Conservation (phyloP, 257 asterid genomes). For the Ophiorrhiza pumila region DNA sequence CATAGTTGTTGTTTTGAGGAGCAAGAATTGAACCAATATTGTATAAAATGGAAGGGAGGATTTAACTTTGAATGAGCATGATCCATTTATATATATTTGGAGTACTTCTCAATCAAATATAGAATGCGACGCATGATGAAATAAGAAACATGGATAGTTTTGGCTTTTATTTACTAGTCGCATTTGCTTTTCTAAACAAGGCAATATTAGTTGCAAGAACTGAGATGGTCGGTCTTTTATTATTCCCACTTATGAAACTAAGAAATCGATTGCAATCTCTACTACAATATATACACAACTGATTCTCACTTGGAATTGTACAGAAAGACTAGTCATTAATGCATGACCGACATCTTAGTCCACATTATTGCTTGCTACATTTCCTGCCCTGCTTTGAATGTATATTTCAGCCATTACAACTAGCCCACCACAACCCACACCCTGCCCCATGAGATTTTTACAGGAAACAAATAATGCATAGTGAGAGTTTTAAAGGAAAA, state of each 20-base stretch:
- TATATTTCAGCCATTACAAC: background rate
- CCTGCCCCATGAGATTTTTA: no score
- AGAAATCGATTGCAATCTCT: background rate
- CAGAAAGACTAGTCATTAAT: background rate
- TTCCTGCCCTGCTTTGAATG: background rate
- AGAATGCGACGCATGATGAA: background rate
- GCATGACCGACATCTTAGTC: background rate
- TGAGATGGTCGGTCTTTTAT: background rate
- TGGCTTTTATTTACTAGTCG: background rate
- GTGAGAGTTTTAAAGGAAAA: no score
- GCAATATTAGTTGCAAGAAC: background rate
- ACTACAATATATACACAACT: no score
- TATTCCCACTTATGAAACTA: background rate
- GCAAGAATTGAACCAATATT: no score
- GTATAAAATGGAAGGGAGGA: no score
- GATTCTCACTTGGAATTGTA: background rate
- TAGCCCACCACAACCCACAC: background rate
- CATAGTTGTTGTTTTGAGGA: no score
- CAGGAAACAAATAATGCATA: no score
- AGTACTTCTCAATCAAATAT: no score
- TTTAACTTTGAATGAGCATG: no score
- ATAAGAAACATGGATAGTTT: background rate
- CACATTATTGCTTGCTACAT: background rate
- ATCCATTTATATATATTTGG: no score
- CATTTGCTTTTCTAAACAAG: background rate